Percentiles rank a stretch among this genome's conserved stretches.
Evolutionary conservation across 2,329 filamentous ascomycete species (phyloP).

Genomic region (Phyllosticta ampelicida): DNA sequence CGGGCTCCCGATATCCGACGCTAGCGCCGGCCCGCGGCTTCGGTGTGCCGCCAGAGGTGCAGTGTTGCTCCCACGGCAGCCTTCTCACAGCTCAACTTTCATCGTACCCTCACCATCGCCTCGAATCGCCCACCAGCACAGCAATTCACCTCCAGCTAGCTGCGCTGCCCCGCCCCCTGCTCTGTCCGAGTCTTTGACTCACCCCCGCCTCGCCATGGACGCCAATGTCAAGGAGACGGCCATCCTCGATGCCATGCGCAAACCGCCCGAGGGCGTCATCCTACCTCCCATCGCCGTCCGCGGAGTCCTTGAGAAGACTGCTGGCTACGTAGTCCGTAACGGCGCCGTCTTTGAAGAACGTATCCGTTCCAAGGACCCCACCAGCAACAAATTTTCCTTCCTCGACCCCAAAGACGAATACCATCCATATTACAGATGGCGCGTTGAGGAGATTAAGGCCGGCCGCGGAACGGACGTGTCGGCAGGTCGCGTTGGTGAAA

Average conservation of each 20-base stretch:
- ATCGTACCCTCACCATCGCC: not conserved
- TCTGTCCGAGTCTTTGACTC: not conserved
- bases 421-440: conserved; percentile 82
- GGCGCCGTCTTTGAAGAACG: conserved; percentile 63
- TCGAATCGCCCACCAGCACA: not conserved
- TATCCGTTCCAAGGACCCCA: conserved; percentile 72
- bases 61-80: not conserved
- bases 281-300: conserved; percentile 79
- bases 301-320: conserved; percentile 82
- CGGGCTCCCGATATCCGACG: not conserved
- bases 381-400: conserved; percentile 87
- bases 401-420: conserved; percentile 72
- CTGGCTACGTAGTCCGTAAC: conserved; percentile 72
- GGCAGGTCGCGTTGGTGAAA: conserved; percentile 61
- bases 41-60: not conserved
- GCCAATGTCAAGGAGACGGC: not conserved
- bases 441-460: conserved; percentile 71
- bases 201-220: not conserved
- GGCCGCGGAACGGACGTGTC: conserved; percentile 72
- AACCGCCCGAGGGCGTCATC: conserved; percentile 72
- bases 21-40: not conserved
- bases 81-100: not conserved
- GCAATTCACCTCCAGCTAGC: not conserved
- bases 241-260: conserved; percentile 44
- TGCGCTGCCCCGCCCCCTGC: not conserved